Evolutionary conservation across 2,329 filamentous ascomycete species (phyloP).

Genomic region (Cordyceps cicadae): DNA sequence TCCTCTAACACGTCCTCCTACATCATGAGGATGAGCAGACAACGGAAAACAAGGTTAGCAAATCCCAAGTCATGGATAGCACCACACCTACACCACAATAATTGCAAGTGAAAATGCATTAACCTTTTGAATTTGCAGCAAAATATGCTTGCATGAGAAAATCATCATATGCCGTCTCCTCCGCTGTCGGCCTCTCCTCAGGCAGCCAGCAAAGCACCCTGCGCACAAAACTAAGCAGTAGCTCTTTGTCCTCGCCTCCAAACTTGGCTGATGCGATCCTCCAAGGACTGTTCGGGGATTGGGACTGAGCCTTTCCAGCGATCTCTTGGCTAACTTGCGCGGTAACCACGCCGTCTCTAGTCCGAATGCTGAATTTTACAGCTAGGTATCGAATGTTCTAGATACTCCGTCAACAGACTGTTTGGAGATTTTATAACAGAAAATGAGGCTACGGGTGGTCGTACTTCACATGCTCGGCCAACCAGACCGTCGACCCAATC

Average conservation of each 20-base stretch:
- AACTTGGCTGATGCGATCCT: slow-evolving; percentile 15
- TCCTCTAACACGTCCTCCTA: too few species aligned
- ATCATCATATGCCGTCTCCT: slow-evolving; percentile 16
- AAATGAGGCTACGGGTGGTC: background rate
- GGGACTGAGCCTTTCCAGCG: slow-evolving; percentile 17
- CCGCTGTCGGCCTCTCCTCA: slow-evolving; percentile 18
- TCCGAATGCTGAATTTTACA: slow-evolving; percentile 12
- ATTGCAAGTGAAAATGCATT: too few species aligned
- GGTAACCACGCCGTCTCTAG: background rate
- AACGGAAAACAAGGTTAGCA: too few species aligned
- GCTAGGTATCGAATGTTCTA: slow-evolving; percentile 10
- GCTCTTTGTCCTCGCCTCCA: slow-evolving; percentile 16
- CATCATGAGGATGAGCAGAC: too few species aligned
- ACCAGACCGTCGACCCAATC: slow-evolving; percentile 13
- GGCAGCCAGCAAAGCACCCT: slow-evolving; percentile 19
- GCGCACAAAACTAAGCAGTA: slow-evolving; percentile 16
- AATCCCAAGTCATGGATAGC: too few species aligned
- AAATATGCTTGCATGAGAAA: slow-evolving; percentile 8
- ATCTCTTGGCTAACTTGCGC: background rate
- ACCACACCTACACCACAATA: too few species aligned
- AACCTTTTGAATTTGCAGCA: too few species aligned
- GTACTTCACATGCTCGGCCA: slow-evolving; percentile 10
- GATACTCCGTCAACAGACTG: background rate
- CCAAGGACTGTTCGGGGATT: slow-evolving; percentile 19
- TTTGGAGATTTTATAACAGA: too few species aligned